phyloP scores from a whole-genome alignment of 805 yeast genomes.

The Candida ipomoeae region DNA sequence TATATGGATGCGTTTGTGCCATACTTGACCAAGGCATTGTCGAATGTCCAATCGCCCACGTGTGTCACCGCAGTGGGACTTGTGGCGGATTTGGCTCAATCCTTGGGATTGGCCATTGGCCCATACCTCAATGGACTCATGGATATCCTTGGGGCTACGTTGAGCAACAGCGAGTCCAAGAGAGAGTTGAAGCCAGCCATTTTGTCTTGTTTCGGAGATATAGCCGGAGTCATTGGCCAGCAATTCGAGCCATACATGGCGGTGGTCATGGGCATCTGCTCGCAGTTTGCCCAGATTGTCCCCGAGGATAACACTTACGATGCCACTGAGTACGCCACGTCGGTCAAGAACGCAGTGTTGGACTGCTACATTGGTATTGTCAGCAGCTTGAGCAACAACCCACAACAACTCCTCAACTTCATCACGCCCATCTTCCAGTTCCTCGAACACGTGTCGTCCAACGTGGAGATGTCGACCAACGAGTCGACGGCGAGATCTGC shows the following conservation, averaged over 20 bases:
- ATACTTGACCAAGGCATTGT: constrained; percentile 70
- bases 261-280: constrained; percentile 76
- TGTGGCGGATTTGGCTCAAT: constrained; percentile 90
- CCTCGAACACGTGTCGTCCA: constrained; percentile 54
- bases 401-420: constrained; percentile 61
- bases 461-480: constrained; percentile 53
- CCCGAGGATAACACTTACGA: constrained; percentile 71
- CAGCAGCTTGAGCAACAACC: constrained; percentile 74
- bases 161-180: constrained; percentile 63
- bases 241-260: constrained; percentile 72
- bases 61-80: constrained; percentile 91
- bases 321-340: constrained; percentile 67
- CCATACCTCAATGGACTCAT: constrained; percentile 79
- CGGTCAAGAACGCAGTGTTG: constrained; percentile 80
- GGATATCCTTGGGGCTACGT: constrained; percentile 72
- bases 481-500: constrained; percentile 79
- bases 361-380: constrained; percentile 95
- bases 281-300: constrained; percentile 55
- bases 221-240: constrained; percentile 82
- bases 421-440: constrained; percentile 69
- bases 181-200: constrained; percentile 84
- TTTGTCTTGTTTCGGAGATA: constrained; percentile 91
- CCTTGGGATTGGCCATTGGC: constrained; percentile 68
- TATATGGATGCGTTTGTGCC: constrained; percentile 85
- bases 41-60: constrained; percentile 77